Conservation (phyloP, 2,329 filamentous ascomycete genomes). For the Alternaria brassicae region DNA sequence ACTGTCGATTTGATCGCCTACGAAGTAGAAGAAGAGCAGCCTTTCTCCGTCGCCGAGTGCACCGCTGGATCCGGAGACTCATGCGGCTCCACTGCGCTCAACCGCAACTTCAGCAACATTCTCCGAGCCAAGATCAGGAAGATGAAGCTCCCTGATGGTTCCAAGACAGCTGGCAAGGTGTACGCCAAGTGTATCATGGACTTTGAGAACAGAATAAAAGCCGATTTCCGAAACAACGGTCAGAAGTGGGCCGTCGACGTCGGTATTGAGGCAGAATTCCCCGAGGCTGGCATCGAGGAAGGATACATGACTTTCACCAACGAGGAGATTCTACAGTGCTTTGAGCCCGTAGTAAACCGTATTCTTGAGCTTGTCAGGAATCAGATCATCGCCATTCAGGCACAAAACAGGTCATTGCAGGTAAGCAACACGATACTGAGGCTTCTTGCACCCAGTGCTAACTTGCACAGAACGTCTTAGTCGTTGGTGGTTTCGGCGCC, state of each 20-base stretch:
- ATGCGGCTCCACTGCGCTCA: slow-evolving; percentile 96
- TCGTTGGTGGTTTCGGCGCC: slow-evolving; percentile 97
- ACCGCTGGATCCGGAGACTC: slow-evolving; percentile 97
- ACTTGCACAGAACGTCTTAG: slow-evolving; percentile 76
- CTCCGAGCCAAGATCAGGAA: slow-evolving; percentile 96
- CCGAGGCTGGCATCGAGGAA: slow-evolving; percentile 96
- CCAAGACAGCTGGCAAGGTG: slow-evolving; percentile 95
- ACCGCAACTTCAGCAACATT: slow-evolving; percentile 98
- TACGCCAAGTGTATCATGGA: slow-evolving; percentile 99
- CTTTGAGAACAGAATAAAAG: slow-evolving; percentile 99
- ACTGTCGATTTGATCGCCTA: slow-evolving; percentile 99
- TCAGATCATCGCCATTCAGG: slow-evolving; percentile 98
- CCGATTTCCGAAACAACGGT: slow-evolving; percentile 98
- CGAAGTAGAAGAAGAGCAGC: slow-evolving; percentile 96
- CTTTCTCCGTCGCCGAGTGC: slow-evolving; percentile 96
- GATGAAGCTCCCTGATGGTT: slow-evolving; percentile 98
- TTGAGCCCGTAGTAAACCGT: slow-evolving; percentile 96
- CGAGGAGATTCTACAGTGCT: slow-evolving; percentile 98
- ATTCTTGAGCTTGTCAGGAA: slow-evolving; percentile 96
- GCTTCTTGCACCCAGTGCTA: slow-evolving; percentile 23
- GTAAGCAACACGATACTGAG: slow-evolving; percentile 51
- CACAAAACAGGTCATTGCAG: slow-evolving; percentile 90
- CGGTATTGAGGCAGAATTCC: slow-evolving; percentile 97
- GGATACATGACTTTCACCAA: slow-evolving; percentile 99
- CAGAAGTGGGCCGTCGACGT: slow-evolving; percentile 99